phyloP scores from a whole-genome alignment of 371 early-diverging fungal species.

The Mortierella sp. region DNA sequence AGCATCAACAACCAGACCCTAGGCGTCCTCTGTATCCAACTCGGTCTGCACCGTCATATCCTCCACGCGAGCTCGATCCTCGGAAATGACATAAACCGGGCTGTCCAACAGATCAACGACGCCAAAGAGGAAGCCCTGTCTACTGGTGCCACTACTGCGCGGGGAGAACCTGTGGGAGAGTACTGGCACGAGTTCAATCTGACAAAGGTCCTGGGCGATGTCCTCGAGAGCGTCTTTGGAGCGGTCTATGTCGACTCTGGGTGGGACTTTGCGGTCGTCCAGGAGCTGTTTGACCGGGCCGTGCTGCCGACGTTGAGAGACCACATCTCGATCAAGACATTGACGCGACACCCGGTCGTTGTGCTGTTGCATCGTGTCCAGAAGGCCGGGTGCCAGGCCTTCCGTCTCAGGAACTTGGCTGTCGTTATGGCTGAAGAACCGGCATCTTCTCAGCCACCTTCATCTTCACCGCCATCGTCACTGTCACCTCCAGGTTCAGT shows the following conservation, averaged over 20 bases:
- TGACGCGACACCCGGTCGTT: conserved; percentile 65
- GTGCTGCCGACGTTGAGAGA: conserved; percentile 64
- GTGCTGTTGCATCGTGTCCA: conserved; percentile 16
- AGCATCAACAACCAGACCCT: conserved; percentile 87
- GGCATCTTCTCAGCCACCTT: conserved; percentile 1
- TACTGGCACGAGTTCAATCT: conserved; percentile 80
- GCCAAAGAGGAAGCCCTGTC: conserved; percentile 9
- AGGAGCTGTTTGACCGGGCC: conserved; percentile 65
- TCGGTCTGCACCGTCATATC: conserved; percentile 73
- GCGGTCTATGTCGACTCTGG: conserved; percentile 90
- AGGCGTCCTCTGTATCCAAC: conserved; percentile 69
- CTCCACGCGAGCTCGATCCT: conserved; percentile 67
- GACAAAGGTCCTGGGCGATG: conserved; percentile 91
- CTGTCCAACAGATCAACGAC: conserved; percentile 9
- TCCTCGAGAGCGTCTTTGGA: conserved; percentile 90
- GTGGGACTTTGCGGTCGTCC: conserved; percentile 66
- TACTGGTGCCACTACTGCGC: background rate
- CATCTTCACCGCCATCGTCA: background rate
- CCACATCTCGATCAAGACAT: conserved; percentile 65
- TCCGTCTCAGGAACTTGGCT: conserved; percentile 56
- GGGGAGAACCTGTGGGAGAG: conserved; percentile 60
- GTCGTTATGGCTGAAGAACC: conserved; percentile 57
- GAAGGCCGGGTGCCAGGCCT: conserved; percentile 14
- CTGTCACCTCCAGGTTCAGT: background rate
- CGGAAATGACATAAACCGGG: conserved; percentile 15